Conservation (phyloP, 352 stramenopile species). For the Phytophthora tentaculata region DNA sequence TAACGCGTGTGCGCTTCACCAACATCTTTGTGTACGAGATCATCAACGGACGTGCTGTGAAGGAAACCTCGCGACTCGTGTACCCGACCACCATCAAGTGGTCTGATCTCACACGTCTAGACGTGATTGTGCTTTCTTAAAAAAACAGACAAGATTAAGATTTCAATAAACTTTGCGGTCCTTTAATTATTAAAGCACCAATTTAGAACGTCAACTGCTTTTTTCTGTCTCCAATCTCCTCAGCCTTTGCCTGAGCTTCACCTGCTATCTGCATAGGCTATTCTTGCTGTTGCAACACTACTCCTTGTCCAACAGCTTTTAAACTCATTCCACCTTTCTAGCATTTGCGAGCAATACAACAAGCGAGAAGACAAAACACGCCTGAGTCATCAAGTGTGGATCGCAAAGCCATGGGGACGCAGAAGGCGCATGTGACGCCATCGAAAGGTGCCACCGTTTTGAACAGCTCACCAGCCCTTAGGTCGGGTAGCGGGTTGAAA, state of each 20-base stretch:
- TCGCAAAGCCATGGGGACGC: constrained; percentile 4
- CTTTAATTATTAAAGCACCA: too few relatives aligned
- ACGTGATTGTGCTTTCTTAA: constrained; percentile 31
- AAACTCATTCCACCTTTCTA: constrained; percentile 1
- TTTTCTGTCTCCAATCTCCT: not conserved
- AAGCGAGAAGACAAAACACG: not conserved
- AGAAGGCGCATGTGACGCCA: constrained; percentile 22
- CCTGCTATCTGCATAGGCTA: too few relatives aligned
- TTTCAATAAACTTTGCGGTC: not conserved
- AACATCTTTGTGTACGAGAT: constrained; percentile 53
- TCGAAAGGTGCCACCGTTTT: constrained; percentile 12
- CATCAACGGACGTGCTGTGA: constrained; percentile 32
- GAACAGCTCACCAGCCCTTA: constrained; percentile 3
- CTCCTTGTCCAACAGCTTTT: constrained; percentile 11
- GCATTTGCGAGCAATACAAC: constrained; percentile 9
- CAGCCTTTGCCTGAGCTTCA: not conserved
- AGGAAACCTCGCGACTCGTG: constrained; percentile 37
- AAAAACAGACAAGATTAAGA: constrained; percentile 3
- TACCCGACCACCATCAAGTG: constrained; percentile 41
- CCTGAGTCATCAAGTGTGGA: not conserved
- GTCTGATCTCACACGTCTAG: constrained; percentile 32
- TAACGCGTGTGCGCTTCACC: constrained; percentile 38
- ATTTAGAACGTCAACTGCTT: not conserved
- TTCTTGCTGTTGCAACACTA: constrained; percentile 1
- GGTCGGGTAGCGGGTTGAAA: constrained; percentile 1